Evolutionary conservation across 164 flowering plant genomes (phyloP).

Genomic region (Stephania yunnanensis): DNA sequence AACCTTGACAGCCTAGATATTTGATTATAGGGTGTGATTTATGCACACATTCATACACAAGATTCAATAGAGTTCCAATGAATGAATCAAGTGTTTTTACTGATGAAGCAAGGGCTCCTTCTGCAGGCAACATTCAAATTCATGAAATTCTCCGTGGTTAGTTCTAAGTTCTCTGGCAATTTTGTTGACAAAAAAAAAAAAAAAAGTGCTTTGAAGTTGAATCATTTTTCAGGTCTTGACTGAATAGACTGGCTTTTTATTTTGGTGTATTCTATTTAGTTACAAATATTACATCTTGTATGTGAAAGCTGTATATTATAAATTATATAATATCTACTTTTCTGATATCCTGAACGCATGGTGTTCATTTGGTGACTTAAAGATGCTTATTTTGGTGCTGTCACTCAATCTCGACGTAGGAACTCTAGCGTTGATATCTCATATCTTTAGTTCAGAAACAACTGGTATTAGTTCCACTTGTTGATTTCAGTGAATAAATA

Average conservation of each 20-base stretch:
- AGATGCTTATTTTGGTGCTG: neutral
- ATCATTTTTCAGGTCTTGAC: no score
- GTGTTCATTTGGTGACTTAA: no score
- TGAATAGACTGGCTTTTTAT: neutral
- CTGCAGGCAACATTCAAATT: neutral
- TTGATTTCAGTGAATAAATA: no score
- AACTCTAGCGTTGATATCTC: no score
- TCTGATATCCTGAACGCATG: neutral
- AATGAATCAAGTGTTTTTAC: neutral
- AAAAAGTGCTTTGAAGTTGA: no score
- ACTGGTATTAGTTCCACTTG: no score
- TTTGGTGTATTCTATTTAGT: neutral
- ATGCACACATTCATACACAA: neutral
- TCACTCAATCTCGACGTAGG: neutral
- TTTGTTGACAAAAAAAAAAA: no score
- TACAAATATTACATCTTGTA: neutral
- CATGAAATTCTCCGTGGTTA: neutral
- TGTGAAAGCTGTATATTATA: neutral
- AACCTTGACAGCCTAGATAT: conserved; percentile 69
- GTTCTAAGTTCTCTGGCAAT: neutral
- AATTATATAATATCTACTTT: neutral
- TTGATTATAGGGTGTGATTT: conserved; percentile 16
- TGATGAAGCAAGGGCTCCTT: neutral
- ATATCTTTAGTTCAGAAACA: no score
- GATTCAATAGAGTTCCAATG: neutral